Evolutionary conservation across 116 monocot genomes (phyloP), one percentile per base, ranked within the genome.

Genomic region (Zostera marina): DNA sequence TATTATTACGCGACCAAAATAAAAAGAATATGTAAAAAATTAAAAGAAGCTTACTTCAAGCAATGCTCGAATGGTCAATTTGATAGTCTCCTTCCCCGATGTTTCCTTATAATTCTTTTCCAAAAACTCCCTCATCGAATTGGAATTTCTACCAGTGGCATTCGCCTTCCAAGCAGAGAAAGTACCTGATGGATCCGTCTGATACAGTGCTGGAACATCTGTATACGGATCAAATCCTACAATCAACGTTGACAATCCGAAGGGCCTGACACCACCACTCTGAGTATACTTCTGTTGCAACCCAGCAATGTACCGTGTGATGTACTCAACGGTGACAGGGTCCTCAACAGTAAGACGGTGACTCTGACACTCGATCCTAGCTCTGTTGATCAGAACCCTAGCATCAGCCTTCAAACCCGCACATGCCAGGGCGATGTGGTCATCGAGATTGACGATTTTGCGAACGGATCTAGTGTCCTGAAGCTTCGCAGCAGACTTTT

Each of bases 151-250:
- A 44, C 92, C 92, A 0, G 92, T 92, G 11, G 92, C 87, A 56
- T 87, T 92, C 9, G 87, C 92, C 74, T 92, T 92, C 87, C 92
- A 92, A 2, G 87, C 87, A 0, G 78, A 83, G 67, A 92, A 92
- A 6, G 92, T 92, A 25, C 87, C 92, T 11, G 87, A 81, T 1
- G 92, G 87, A 49, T 87, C 92, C n/a, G 92, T 92, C 83, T 92
- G 92, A 66, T 92, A 92, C 24, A 92, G 76, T 7, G 87, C 55
- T 12, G 87, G 87, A 26, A 65, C 68, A 5, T 59, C 62, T 0
- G 66, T 81, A 63, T 92, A 72, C 5, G 87, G 92, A 56, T 92
- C 92, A 56, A 92, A 92, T 11, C 92, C 92, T 8, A 87, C 76
- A 44, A 93, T 87, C 56, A 93, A 70, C 0, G 87, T 93, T 8